Percentiles rank a stretch among this genome's conserved stretches.
These are phyloP conservation scores for Micractinium conductrix DNA, from an alignment of 139 green algal species.

Conservation along the genomic window DNA sequence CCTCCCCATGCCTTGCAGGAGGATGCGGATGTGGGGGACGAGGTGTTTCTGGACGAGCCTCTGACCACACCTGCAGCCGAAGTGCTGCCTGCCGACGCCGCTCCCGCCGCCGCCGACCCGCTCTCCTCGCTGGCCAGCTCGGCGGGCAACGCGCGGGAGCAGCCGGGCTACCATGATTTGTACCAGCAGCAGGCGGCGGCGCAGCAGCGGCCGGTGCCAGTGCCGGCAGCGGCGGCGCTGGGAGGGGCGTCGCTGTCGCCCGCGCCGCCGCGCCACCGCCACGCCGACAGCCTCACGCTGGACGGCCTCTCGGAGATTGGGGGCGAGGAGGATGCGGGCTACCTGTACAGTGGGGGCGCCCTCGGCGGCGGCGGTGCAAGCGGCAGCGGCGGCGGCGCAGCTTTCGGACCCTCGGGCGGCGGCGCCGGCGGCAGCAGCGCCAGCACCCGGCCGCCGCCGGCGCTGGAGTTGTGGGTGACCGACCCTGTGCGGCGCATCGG, in stretches of 20 bases:
- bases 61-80: not conserved
- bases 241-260: not conserved
- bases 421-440: constrained; percentile 2
- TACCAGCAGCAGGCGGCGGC: not conserved
- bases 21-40: constrained; percentile 12
- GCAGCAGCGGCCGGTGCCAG: not conserved
- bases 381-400: not conserved
- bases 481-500: constrained; percentile 70
- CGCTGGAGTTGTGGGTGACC: constrained; percentile 61
- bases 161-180: not conserved
- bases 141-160: not conserved
- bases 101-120: not conserved
- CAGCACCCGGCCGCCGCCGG: too few species aligned
- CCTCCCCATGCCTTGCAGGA: not conserved
- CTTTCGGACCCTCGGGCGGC: not conserved
- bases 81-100: not conserved
- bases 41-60: constrained; percentile 36
- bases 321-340: not conserved
- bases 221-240: not conserved
- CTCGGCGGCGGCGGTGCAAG: not conserved
- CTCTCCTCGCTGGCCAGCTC: not conserved
- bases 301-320: constrained; percentile 23
- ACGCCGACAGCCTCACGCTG: constrained; percentile 1
- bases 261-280: not conserved
- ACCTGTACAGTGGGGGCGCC: not conserved